Conservation (phyloP, 2,329 filamentous ascomycete genomes). For the Colletotrichum sidae region DNA sequence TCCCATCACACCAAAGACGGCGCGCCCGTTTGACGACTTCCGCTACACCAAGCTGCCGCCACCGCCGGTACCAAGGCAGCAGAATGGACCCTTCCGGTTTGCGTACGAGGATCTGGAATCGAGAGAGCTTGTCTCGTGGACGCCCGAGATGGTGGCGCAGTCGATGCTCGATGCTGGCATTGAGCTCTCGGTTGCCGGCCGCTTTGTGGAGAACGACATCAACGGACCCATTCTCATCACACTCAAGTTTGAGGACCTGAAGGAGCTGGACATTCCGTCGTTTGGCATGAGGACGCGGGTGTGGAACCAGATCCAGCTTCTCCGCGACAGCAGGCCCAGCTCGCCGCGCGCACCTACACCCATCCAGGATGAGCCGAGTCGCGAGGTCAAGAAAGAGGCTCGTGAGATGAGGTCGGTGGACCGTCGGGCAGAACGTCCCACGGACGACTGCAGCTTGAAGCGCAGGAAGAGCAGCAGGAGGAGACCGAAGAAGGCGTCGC, state of each 20-base stretch:
- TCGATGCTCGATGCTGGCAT: constrained; percentile 90
- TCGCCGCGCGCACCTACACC: constrained; percentile 68
- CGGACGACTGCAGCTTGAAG: constrained; percentile 49
- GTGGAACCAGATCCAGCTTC: constrained; percentile 81
- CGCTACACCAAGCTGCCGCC: constrained; percentile 33
- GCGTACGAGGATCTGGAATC: constrained; percentile 69
- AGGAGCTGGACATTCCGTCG: constrained; percentile 83
- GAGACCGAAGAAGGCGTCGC: constrained; percentile 52
- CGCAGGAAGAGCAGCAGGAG: constrained; percentile 55
- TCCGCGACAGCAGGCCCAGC: constrained; percentile 67
- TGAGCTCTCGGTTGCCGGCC: constrained; percentile 80
- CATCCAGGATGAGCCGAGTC: constrained; percentile 70
- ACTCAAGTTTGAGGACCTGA: constrained; percentile 89
- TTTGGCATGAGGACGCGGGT: constrained; percentile 84
- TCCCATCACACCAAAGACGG: constrained; percentile 76
- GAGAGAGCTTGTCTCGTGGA: constrained; percentile 73
- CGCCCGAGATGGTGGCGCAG: constrained; percentile 80
- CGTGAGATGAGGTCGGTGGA: constrained; percentile 34
- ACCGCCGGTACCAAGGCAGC: constrained; percentile 44
- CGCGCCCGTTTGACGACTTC: constrained; percentile 45
- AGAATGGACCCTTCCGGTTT: constrained; percentile 67
- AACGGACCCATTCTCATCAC: constrained; percentile 87
- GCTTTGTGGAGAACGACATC: constrained; percentile 93
- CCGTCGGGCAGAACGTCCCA: constrained; percentile 50
- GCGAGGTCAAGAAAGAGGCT: constrained; percentile 58